Percentiles rank a stretch among this genome's conserved stretches.
Conservation (phyloP, 1,284 basidiomycete species). For the Rhizoctonia solani region DNA sequence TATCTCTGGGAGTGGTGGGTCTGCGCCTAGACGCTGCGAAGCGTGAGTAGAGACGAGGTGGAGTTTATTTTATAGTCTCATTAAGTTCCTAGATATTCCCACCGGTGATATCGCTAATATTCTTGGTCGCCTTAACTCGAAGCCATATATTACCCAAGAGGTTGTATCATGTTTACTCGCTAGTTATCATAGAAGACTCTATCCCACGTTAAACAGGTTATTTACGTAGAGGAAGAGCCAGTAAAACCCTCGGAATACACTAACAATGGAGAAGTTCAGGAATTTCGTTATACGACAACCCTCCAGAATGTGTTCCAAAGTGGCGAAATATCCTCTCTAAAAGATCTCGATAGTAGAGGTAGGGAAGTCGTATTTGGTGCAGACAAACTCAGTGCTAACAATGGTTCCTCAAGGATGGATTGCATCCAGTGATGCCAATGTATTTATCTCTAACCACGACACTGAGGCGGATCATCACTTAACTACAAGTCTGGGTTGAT, state of each 20-base stretch:
- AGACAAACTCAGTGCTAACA: too few relatives aligned
- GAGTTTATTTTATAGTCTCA: neutral
- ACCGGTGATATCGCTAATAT: constrained; percentile 36
- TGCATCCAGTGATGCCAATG: constrained; percentile 57
- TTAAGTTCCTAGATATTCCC: constrained; percentile 40
- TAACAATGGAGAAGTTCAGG: constrained; percentile 37
- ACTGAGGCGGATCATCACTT: constrained; percentile 63
- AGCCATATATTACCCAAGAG: constrained; percentile 36
- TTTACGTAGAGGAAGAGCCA: constrained; percentile 35
- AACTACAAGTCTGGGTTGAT: constrained; percentile 62
- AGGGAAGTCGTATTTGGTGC: too few relatives aligned
- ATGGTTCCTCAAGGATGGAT: constrained; percentile 56
- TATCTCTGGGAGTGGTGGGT: constrained; percentile 66
- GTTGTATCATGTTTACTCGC: constrained; percentile 47
- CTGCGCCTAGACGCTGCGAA: constrained; percentile 70
- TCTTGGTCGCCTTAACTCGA: constrained; percentile 28
- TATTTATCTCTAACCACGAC: constrained; percentile 71
- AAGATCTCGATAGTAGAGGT: neutral
- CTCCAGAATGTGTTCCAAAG: constrained; percentile 58
- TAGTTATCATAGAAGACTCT: constrained; percentile 3
- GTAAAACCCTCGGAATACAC: constrained; percentile 36
- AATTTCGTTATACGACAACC: constrained; percentile 62
- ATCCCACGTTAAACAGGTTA: constrained; percentile 28
- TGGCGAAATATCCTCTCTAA: constrained; percentile 56
- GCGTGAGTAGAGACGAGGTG: constrained; percentile 47